phyloP scores from a whole-genome alignment of 345 rosid species.

The Eucalyptus sideroxylon region DNA sequence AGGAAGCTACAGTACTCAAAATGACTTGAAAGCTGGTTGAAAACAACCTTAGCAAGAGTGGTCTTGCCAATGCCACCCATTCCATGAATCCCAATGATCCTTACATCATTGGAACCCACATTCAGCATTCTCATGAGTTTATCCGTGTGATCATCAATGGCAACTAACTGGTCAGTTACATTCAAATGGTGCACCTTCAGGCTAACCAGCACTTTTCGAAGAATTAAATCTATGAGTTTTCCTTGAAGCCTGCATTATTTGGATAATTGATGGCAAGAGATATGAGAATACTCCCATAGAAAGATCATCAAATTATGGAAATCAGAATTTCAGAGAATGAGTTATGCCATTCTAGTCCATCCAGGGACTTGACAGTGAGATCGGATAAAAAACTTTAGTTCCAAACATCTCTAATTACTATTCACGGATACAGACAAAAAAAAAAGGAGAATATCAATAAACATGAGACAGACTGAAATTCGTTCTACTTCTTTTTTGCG shows the following conservation, averaged over 20 bases:
- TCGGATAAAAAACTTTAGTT: neutral
- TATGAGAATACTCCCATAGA: neutral
- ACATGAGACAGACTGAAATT: neutral
- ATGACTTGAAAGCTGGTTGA: neutral
- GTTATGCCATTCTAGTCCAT: neutral
- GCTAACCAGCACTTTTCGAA: neutral
- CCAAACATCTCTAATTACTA: neutral
- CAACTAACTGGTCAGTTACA: slow-evolving; percentile 1
- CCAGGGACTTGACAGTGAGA: neutral
- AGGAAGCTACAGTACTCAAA: slow-evolving; percentile 3
- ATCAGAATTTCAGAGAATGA: neutral
- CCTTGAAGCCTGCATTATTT: slow-evolving; percentile 1
- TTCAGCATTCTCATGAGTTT: neutral
- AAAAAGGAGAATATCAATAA: neutral
- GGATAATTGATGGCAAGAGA: neutral
- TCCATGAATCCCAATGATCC: slow-evolving; percentile 5
- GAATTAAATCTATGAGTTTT: neutral
- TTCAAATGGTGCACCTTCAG: slow-evolving; percentile 1
- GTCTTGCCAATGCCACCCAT: slow-evolving; percentile 26
- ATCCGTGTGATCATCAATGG: neutral
- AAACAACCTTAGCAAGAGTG: slow-evolving; percentile 11
- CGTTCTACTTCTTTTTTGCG: neutral
- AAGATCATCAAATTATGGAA: neutral
- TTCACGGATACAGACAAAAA: neutral
- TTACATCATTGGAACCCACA: neutral